Evolutionary conservation across 805 yeast genomes (phyloP), one percentile per base, ranked within the genome.

Genomic region (Teunomyces stri): DNA sequence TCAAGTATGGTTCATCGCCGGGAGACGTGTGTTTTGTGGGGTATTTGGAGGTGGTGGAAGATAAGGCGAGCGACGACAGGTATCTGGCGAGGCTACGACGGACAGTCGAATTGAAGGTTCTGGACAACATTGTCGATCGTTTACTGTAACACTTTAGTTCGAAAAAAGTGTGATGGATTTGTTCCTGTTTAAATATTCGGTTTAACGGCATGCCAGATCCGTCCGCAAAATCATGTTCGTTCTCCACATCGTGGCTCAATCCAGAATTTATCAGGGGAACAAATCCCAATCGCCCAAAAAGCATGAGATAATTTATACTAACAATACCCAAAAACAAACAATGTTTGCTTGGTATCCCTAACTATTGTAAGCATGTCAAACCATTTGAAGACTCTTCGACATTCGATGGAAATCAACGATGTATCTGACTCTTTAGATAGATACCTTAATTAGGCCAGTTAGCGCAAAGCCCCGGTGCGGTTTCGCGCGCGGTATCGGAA

Each of bases 1-100:
- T 79, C 44, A 73, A 42, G 53, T 78, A 78, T 2, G 80, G 79
- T 56, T 69, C 72, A 29, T 67, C 65, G 16, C 61, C 62, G 25
- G 58, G 53, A 9, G 51, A 46, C 6, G 65, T 51, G 57, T 77
- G 81, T 12, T 61, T 59, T 45, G 64, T 69, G 57, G 81, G 81
- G 69, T 57, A 78, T 6, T 51, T 43, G 15, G 58, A 56, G 15
- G 64, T 48, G 21, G 74, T 66, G 13, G 77, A 66, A 27, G 65
- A 64, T 30, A 71, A 61, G 42, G 53, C 28, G 6, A 52, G 31
- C 5, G 52, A 44, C 22, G 52, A 35, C 44, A 42, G 50, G 42
- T 31, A 30, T 35, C 49, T 47, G 42, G 47, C 43, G 12, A 37
- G 40, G 13, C 25, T 28, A 15, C 47, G 45, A 21, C 46, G 42